A percentile compares a stretch with the other conserved stretches of the same genome.
These are phyloP conservation scores for Tetrahymena thermophila DNA, from an alignment of 73 alveolate species.

Conservation along the genomic window DNA sequence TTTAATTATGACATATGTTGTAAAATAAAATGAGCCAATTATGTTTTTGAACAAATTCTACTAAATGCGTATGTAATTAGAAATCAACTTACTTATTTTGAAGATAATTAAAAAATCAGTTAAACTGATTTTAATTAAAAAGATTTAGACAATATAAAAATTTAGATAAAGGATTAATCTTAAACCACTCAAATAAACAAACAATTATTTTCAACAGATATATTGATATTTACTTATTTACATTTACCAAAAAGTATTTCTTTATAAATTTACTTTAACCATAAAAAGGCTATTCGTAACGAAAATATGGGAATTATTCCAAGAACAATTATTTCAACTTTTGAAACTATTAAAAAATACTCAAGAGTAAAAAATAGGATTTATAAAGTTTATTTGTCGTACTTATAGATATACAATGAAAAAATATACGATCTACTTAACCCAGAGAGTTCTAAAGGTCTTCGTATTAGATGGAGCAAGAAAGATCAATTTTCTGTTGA, in stretches of 20 bases:
- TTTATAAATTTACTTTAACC: not conserved
- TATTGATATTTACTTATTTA: not conserved
- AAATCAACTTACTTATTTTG: not conserved
- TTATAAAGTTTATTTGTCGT: slow-evolving; percentile 57
- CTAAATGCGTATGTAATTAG: not conserved
- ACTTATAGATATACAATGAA: slow-evolving; percentile 73
- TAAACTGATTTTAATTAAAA: not conserved
- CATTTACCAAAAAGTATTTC: not conserved
- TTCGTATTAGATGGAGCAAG: slow-evolving; percentile 71
- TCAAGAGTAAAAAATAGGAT: slow-evolving; percentile 8
- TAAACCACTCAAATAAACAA: not conserved
- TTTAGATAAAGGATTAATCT: not conserved
- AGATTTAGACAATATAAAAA: not conserved
- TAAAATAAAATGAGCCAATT: not conserved
- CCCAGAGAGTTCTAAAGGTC: slow-evolving; percentile 27
- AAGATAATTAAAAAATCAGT: not conserved
- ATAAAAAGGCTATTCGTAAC: not conserved
- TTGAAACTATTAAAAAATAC: slow-evolving; percentile 32
- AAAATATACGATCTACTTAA: slow-evolving; percentile 76
- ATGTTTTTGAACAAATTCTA: not conserved
- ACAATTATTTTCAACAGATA: not conserved
- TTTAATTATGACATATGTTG: no score
- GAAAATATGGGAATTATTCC: slow-evolving; percentile 46
- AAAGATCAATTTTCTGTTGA: slow-evolving; percentile 70
- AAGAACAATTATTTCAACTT: slow-evolving; percentile 1